Base-by-base conservation (phyloP, 75 land plant genomes). In the Larix kaempferi region DNA sequence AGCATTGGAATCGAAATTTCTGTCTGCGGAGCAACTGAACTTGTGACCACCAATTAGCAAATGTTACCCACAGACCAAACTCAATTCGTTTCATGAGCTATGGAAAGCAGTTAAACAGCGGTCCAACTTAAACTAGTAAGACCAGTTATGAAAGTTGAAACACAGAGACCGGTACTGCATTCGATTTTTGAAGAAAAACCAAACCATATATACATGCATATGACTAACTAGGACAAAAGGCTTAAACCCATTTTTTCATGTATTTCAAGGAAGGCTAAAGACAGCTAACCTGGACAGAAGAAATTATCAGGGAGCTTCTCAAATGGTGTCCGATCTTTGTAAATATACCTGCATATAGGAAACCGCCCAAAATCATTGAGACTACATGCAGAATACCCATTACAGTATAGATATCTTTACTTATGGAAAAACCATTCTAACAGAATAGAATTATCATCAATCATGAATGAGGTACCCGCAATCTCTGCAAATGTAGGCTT, bases 241-340 rank as follows among this genome's bases (percentile, higher is more conserved):
- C 15, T 65, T 16, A 10, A 17, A 35, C 41, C 33, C 69, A n/a
- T 10, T 69, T 17, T 41, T 5, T 22, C n/a, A n/a, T 3, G 12
- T 49, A 41, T 39, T 10, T 41, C 41, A 67, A 67, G n/a, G 35
- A 10, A 12, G 37, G 57, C 12, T 56, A 27, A 26, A 73, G 72
- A 22, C 25, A 16, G 12, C 13, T 77, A 81, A 96, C 99, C 99
- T 66, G 99, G 99, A 75, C 99, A 96, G 78, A 86, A 94, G 86
- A 82, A 96, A 25, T 85, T 89, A 73, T 92, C 90, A 33, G 98
- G 82, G 4, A 87, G 77, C 77, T 90, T 88, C 77, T 94, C 94
- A 87, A 96, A 96, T 2, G 99, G 95, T 54, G 87, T 89, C 77
- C 91, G 89, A 4, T 96, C 99, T 60, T 85, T 94, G 87, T 96